Percentiles rank a stretch among this genome's conserved stretches.
Evolutionary conservation across 2,329 filamentous ascomycete species (phyloP).

Genomic region (Cladosporium sp.): DNA sequence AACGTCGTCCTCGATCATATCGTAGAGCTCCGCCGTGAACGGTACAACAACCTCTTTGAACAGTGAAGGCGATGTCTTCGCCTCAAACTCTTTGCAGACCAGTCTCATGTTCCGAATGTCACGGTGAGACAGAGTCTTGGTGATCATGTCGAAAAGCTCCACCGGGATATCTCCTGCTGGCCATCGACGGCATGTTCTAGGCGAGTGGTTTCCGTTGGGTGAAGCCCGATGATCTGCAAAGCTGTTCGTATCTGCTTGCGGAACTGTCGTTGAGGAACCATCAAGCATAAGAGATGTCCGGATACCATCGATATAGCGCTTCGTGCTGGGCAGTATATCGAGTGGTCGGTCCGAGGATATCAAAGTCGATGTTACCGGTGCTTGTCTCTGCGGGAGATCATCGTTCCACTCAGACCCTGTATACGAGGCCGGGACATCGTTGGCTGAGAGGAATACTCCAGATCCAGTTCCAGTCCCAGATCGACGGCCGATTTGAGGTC

Average conservation of each 20-base stretch:
- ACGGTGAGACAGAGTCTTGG: conserved; percentile 51
- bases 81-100: conserved; percentile 57
- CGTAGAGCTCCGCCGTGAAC: conserved; percentile 62
- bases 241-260: background rate
- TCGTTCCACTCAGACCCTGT: too few relatives aligned
- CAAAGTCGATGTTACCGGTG: background rate
- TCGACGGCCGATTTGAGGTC: background rate
- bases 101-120: conserved; percentile 60
- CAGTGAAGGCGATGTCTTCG: conserved; percentile 53
- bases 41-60: conserved; percentile 63
- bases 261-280: background rate
- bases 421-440: too few relatives aligned
- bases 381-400: too few relatives aligned
- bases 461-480: too few relatives aligned
- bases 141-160: conserved; percentile 60
- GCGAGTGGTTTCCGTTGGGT: background rate
- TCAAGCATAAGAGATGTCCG: background rate
- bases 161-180: conserved; percentile 48
- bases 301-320: background rate
- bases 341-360: background rate
- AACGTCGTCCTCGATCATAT: conserved; percentile 42
- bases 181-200: conserved; percentile 27
- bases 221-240: background rate
- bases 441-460: too few relatives aligned
- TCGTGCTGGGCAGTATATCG: background rate